Base-by-base conservation (phyloP, 768 basidiomycete species). In the Rhodotorula diobovata region DNA sequence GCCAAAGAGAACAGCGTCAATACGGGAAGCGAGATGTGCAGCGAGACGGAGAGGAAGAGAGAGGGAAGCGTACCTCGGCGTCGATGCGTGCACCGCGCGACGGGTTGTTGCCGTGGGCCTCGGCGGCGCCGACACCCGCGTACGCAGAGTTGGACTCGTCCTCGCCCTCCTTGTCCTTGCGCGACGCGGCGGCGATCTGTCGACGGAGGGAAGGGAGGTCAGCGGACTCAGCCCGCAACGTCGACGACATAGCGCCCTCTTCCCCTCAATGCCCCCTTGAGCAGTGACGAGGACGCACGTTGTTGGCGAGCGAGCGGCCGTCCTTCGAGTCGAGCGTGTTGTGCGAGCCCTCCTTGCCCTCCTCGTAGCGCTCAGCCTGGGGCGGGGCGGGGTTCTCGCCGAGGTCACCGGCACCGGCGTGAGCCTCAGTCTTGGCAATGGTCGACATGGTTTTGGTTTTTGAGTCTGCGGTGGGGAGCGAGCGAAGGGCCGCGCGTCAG, bases 281-380 rank as follows among this genome's bases (percentile, higher is more conserved):
- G 43, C 4, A 32, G 51, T n/a, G n/a, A 11, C 12, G 15, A n/a
- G 28, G 21, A 64, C 63, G 43, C 34, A 57, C 63, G 21, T 30
- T 45, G 55, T 65, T 57, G 63, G 63, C 54, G 43, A 28, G 20
- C 25, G 21, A 28, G 54, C 63, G 63, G 55, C 72, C 64, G 71
- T 75, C 74, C 39, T 54, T 72, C 28, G 48, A 37, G 66, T 75
- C 74, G 61, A 43, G 64, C 10, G 23, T 20, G 15, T 50, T 15
- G 71, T 75, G 74, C 10, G 67, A 56, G 58, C 61, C 35, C 48
- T 67, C 68, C 66, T 72, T 67, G 39, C 74, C 74, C 54, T 70
- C 61, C 62, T 72, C 65, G 68, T 51, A 75, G 30, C 55, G 57
- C 0, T 50, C 21, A 21, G 41, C 46, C 4, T 34, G 55, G 14